Evolutionary conservation across 441 rosid species (phyloP), one percentile per base, ranked within the genome.

Genomic region (Brassica hybrid): DNA sequence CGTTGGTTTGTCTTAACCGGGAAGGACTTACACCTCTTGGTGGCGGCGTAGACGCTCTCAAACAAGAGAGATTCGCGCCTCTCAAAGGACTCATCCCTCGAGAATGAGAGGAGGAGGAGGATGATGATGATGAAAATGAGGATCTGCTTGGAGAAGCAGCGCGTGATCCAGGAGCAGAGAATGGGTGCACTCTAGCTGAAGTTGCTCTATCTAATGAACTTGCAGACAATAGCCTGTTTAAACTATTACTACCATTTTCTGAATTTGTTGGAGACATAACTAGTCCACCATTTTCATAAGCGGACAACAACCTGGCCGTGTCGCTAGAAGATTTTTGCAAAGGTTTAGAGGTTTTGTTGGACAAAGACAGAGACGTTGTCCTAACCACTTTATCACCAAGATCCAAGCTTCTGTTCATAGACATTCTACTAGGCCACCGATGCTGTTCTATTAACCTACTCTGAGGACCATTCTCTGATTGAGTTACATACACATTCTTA

Each of bases 391-490:
- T 90, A 71, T 85, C 89, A 5, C 81, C 76, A 76, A 85, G 84
- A 88, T 89, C 94, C 73, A 79, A 80, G 83, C 86, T 87, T 83
- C 75, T 86, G 68, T 79, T 83, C 76, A 76, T 79, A 32, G 87
- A 74, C 84, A 83, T 71, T 81, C 93, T 86, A 80, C 91, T 84
- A 61, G 98, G 92, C 98, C 98, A 93, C 56, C 91, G 84, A 83
- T 87, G 98, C 68, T 93, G 97, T 73, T 91, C 96, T 74, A 92
- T 88, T 82, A 91, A 76, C 82, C 86, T 85, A 75, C 87, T 54
- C 73, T 81, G 94, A 43, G 82, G 12, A 38, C 43, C 65, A 79
- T 94, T 94, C 88, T 94, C 97, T 9, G 90, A 88, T 76, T 87
- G 94, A 84, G 86, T 89, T 2, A 14, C 38, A 61, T 85, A 85